phyloP scores from a whole-genome alignment of 768 basidiomycete species.

The Hygrocybe coccinea region DNA sequence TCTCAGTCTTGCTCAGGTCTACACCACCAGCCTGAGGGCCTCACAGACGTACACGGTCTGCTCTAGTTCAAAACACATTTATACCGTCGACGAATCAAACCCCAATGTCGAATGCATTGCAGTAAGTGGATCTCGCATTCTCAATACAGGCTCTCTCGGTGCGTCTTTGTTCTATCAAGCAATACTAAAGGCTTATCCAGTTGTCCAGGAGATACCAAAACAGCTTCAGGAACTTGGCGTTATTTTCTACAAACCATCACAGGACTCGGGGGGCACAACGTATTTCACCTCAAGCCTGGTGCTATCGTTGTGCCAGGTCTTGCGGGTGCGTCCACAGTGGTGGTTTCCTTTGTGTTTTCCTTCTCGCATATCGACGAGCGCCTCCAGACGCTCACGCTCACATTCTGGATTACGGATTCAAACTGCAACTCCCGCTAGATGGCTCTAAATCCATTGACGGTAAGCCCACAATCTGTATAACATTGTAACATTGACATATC shows the following conservation, averaged over 20 bases:
- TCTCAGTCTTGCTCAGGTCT: background rate
- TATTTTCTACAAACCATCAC: background rate
- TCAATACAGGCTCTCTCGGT: slow-evolving; percentile 49
- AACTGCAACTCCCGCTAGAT: slow-evolving; percentile 59
- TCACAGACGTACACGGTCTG: slow-evolving; percentile 45
- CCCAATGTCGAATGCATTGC: slow-evolving; percentile 61
- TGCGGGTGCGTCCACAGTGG: slow-evolving; percentile 43
- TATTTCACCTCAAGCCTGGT: slow-evolving; percentile 17
- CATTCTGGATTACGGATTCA: slow-evolving; percentile 68
- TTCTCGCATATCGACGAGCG: background rate
- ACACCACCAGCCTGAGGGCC: slow-evolving; percentile 18
- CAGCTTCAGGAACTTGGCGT: background rate
- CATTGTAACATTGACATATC: background rate
- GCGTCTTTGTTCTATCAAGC: slow-evolving; percentile 11
- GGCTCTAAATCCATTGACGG: slow-evolving; percentile 56
- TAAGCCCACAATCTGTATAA: slow-evolving; percentile 19
- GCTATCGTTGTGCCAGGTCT: slow-evolving; percentile 68
- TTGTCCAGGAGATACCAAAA: background rate
- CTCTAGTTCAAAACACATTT: slow-evolving; percentile 47
- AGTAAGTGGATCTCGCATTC: slow-evolving; percentile 44
- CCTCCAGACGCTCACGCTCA: slow-evolving; percentile 79
- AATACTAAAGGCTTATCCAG: background rate
- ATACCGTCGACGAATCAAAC: slow-evolving; percentile 57
- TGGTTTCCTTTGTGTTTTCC: background rate
- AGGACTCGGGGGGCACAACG: slow-evolving; percentile 4